phyloP scores from a whole-genome alignment of 768 basidiomycete genomes.

The Tephrocybe sp. region DNA sequence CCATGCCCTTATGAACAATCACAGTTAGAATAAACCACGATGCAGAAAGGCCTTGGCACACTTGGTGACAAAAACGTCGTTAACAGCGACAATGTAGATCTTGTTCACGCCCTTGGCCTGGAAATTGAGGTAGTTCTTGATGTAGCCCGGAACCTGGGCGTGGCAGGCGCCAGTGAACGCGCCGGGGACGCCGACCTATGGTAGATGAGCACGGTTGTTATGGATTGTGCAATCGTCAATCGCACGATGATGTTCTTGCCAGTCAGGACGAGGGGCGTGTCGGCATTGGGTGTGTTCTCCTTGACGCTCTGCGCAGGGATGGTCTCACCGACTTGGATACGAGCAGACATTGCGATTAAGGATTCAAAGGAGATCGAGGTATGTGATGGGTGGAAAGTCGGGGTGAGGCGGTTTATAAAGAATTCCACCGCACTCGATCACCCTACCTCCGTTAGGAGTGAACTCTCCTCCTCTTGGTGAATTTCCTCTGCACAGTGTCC shows the following conservation, averaged over 20 bases:
- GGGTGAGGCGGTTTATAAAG: too few species aligned
- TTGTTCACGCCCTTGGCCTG: slow-evolving; percentile 73
- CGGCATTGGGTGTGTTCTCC: slow-evolving; percentile 50
- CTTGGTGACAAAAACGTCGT: slow-evolving; percentile 77
- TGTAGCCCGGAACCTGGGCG: slow-evolving; percentile 62
- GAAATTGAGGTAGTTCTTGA: slow-evolving; percentile 67
- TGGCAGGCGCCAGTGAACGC: slow-evolving; percentile 77
- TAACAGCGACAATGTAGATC: slow-evolving; percentile 73
- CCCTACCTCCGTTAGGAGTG: too few species aligned
- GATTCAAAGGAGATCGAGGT: too few species aligned
- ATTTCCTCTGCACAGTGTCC: too few species aligned
- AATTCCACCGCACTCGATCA: too few species aligned
- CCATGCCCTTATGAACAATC: slow-evolving; percentile 60
- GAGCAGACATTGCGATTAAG: too few species aligned
- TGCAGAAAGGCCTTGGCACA: slow-evolving; percentile 26
- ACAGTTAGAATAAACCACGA: neutral
- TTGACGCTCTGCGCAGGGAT: slow-evolving; percentile 58
- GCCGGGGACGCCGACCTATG: slow-evolving; percentile 71
- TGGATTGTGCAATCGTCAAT: slow-evolving; percentile 2
- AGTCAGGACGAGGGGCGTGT: slow-evolving; percentile 42
- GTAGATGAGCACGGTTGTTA: neutral
- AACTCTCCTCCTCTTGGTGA: too few species aligned
- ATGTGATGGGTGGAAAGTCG: too few species aligned
- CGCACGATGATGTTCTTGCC: slow-evolving; percentile 68
- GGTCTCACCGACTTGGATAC: slow-evolving; percentile 46